phyloP scores from a whole-genome alignment of 2,329 filamentous ascomycete genomes.

The Tolypocladium amazonense region DNA sequence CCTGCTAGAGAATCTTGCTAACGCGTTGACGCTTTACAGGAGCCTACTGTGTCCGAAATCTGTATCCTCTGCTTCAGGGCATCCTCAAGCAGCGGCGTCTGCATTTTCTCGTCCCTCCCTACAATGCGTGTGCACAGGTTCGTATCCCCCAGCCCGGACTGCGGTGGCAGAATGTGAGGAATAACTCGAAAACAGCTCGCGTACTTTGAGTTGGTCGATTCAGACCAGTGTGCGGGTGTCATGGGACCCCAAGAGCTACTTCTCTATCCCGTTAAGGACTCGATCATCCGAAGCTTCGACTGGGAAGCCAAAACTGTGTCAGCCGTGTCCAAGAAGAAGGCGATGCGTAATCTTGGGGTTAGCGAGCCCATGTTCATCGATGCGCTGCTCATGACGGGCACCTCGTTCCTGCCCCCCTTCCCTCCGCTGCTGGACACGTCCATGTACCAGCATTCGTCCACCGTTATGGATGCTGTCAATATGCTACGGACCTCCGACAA shows the following conservation, averaged over 20 bases:
- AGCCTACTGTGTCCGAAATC: conserved; percentile 57
- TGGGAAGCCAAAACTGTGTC: conserved; percentile 57
- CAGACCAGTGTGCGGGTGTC: conserved; percentile 61
- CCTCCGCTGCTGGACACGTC: conserved; percentile 58
- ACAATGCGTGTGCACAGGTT: conserved; percentile 80
- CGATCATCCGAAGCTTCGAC: conserved; percentile 57
- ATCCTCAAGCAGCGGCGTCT: conserved; percentile 60
- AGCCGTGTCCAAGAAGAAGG: conserved; percentile 53
- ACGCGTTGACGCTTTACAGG: conserved; percentile 33
- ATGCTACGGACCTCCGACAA: conserved; percentile 61
- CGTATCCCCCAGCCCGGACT: conserved; percentile 10
- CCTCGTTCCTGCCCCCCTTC: conserved; percentile 67
- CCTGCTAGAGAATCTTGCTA: neutral
- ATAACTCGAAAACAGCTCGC: conserved; percentile 41
- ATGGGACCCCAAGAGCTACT: conserved; percentile 80
- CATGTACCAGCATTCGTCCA: conserved; percentile 45
- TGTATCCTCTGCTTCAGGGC: conserved; percentile 67
- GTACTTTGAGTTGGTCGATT: conserved; percentile 60
- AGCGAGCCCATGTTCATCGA: conserved; percentile 70
- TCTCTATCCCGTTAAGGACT: conserved; percentile 71
- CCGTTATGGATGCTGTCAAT: conserved; percentile 67
- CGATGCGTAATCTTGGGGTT: conserved; percentile 58
- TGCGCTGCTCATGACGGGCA: conserved; percentile 72
- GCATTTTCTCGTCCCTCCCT: conserved; percentile 75
- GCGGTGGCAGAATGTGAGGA: neutral